Base-by-base conservation (phyloP, 139 green algal genomes). In the Chlamydomonas applanata region DNA sequence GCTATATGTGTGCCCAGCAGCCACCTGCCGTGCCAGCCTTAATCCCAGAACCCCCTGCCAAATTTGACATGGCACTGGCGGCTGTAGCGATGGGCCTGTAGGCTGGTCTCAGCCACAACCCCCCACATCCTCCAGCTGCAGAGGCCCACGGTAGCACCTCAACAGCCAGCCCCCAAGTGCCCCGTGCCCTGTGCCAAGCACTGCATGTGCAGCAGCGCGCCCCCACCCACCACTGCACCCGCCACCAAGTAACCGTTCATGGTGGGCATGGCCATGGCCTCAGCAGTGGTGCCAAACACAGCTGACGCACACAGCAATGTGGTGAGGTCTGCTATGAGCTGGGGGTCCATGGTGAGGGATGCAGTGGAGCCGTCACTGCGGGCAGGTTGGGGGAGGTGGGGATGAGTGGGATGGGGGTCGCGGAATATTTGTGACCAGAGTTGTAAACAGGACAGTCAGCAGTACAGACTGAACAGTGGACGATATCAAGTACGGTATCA, bases 221-320 rank as follows among this genome's bases (percentile, higher is more conserved):
- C 96, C 0, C 95, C 94, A 3, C 96, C 96, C 33, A 98, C 86
- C 2, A 96, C 49, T 11, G 89, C 90, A 0, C 96, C 96, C 20
- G 95, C 96, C 4, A 97, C 76, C n/a, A 99, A 88, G 82, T 98
- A 99, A 14, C 96, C 95, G 71, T 96, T 97, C 81, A 97, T 97
- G 29, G 91, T 82, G 0, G 96, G 96, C 88, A 98, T 95, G 45
- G 88, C 78, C 33, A 98, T 33, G 0, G 86, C 69, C 75, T 94
- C 89, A 76, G 94, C 93, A 2, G 89, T 19, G 64, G 87, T 73
- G 11, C 93, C 95, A 2, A 88, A 87, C 25, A 92, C 25, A 74
- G 20, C 24, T 60, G 40, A 36, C 4, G 65, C 36, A 72, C 36
- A 45, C 17, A 24, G n/a, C 44, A 40, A 40, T 35, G 20, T 32